Evolutionary conservation across 2,329 filamentous ascomycete genomes (phyloP).

Genomic region (Coniochaeta sp.): DNA sequence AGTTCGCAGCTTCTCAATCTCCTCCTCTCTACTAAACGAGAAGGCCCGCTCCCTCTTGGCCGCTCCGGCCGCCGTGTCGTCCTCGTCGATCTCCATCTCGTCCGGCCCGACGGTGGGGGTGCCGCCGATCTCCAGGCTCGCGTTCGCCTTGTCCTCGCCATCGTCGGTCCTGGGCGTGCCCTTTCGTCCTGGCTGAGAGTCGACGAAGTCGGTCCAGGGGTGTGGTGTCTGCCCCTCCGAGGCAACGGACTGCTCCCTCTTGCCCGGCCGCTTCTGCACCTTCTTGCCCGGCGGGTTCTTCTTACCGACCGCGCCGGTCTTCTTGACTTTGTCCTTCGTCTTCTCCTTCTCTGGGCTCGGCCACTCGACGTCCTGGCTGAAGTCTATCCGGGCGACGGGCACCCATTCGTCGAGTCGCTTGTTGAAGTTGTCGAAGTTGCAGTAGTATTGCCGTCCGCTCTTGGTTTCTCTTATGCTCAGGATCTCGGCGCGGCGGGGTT

Average conservation of each 20-base stretch:
- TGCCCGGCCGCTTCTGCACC: slow-evolving; percentile 45
- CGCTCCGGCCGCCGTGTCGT: slow-evolving; percentile 24
- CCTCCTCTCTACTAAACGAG: slow-evolving; percentile 72
- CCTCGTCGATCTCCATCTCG: slow-evolving; percentile 51
- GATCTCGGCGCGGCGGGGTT: slow-evolving; percentile 87
- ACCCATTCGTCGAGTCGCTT: slow-evolving; percentile 86
- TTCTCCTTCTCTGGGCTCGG: slow-evolving; percentile 82
- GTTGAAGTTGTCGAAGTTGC: slow-evolving; percentile 98
- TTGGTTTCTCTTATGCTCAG: slow-evolving; percentile 89
- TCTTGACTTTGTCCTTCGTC: slow-evolving; percentile 75
- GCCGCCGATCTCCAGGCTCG: slow-evolving; percentile 33
- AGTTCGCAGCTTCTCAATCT: slow-evolving; percentile 92
- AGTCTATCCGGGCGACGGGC: slow-evolving; percentile 71
- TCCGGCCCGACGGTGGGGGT: slow-evolving; percentile 38
- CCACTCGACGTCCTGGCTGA: slow-evolving; percentile 91
- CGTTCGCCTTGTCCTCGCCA: slow-evolving; percentile 35
- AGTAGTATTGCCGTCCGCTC: slow-evolving; percentile 84
- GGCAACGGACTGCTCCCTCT: slow-evolving; percentile 46
- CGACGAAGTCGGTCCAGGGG: slow-evolving; percentile 46
- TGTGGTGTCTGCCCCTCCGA: slow-evolving; percentile 49
- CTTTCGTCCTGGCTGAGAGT: slow-evolving; percentile 38
- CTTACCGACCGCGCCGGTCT: slow-evolving; percentile 50
- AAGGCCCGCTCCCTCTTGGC: slow-evolving; percentile 36
- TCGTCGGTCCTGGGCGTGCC: slow-evolving; percentile 35
- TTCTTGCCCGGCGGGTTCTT: slow-evolving; percentile 51